Percentiles rank a stretch among this genome's conserved stretches.
phyloP scores from a whole-genome alignment of 1,284 basidiomycete genomes.

The Moesziomyces parantarcticus region DNA sequence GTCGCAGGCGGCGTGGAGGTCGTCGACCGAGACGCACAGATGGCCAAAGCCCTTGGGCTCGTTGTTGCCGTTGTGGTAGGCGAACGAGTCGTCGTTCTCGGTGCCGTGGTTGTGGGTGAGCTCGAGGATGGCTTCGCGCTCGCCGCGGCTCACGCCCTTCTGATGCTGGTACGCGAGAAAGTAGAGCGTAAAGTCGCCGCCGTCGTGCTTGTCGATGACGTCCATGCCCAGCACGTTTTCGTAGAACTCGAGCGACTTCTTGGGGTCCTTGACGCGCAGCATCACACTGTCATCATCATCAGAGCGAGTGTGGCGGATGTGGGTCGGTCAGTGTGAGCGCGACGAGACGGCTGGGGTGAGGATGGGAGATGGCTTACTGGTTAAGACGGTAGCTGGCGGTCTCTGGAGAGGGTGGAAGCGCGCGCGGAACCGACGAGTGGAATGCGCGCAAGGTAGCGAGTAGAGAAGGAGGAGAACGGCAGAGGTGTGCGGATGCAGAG shows the following conservation, averaged over 20 bases:
- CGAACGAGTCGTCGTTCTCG: conserved; percentile 58
- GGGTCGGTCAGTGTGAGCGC: not conserved
- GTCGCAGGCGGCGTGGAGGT: conserved; percentile 84
- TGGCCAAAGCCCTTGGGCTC: conserved; percentile 66
- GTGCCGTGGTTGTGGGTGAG: conserved; percentile 65
- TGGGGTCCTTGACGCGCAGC: conserved; percentile 88
- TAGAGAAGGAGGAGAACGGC: not conserved
- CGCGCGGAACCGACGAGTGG: not conserved
- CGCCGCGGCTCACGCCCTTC: conserved; percentile 71
- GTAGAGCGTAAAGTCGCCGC: conserved; percentile 74
- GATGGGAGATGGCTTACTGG: conserved; percentile 43
- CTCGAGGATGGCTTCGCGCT: conserved; percentile 72
- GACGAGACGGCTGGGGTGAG: not conserved
- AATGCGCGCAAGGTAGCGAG: not conserved
- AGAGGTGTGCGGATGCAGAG: not conserved
- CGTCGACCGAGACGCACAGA: conserved; percentile 84
- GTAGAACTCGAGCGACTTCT: conserved; percentile 69
- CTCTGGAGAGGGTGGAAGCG: conserved; percentile 41
- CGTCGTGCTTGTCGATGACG: conserved; percentile 72
- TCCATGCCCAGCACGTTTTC: conserved; percentile 82
- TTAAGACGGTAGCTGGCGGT: conserved; percentile 64
- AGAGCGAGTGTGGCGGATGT: not conserved
- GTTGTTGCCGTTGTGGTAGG: conserved; percentile 65
- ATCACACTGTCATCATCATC: conserved; percentile 77
- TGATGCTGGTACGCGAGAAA: conserved; percentile 82